These are phyloP conservation scores for Pseudonitzschia delicatissima DNA, from an alignment of 108 stramenopile genomes.

Conservation along the genomic window DNA sequence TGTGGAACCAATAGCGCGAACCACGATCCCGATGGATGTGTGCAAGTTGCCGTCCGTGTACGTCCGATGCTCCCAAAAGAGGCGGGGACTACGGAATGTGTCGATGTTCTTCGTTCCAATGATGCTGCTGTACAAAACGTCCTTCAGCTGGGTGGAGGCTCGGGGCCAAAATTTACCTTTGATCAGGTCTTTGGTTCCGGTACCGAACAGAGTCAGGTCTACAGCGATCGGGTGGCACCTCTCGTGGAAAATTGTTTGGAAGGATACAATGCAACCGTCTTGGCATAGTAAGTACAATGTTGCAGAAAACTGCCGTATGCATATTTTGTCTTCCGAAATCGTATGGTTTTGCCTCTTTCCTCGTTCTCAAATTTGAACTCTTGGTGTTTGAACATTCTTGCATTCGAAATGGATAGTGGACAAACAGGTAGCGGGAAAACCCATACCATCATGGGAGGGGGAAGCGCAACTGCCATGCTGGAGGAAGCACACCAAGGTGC, in stretches of 20 bases:
- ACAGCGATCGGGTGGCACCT: slow-evolving; percentile 45
- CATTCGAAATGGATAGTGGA: too few species aligned
- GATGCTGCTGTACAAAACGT: slow-evolving; percentile 10
- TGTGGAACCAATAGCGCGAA: neutral
- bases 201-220: slow-evolving; percentile 55
- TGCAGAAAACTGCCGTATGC: neutral
- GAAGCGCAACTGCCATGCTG: slow-evolving; percentile 15
- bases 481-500: slow-evolving; percentile 56
- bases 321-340: neutral
- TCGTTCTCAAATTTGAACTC: neutral
- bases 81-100: slow-evolving; percentile 52
- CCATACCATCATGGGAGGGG: slow-evolving; percentile 49
- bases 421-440: slow-evolving; percentile 95
- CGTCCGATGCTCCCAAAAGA: slow-evolving; percentile 73
- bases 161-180: slow-evolving; percentile 60
- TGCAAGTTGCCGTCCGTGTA: slow-evolving; percentile 79
- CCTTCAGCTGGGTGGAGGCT: slow-evolving; percentile 35
- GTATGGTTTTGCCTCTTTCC: neutral
- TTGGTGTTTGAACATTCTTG: too few species aligned
- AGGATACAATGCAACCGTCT: slow-evolving; percentile 96
- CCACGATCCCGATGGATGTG: slow-evolving; percentile 17
- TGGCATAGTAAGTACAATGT: slow-evolving; percentile 67
- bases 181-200: slow-evolving; percentile 54
- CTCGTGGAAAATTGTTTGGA: slow-evolving; percentile 65
- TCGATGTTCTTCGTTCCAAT: slow-evolving; percentile 40